Base-by-base conservation (phyloP, 805 yeast genomes). In the Kazachstania martiniae region DNA sequence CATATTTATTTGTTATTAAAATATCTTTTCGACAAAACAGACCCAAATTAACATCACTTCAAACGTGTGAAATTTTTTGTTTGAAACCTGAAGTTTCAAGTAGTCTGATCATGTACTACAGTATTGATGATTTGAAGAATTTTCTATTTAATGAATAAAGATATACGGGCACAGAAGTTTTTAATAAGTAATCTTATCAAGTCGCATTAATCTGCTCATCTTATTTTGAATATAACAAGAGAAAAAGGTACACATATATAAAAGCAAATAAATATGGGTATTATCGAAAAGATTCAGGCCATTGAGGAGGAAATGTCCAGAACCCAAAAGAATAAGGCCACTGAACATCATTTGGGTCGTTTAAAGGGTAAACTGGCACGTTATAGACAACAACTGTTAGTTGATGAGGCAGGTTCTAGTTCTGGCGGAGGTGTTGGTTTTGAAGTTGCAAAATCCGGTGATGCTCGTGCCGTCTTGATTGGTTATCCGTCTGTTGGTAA, bases 401-500 rank as follows among this genome's bases (percentile, higher is more conserved):
- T 87, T 43, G 97, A 96, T 5, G 78, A 83, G 27, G 79, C 89
- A 0, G 65, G 76, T 1, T 62, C 74, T 0, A 68, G 75, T 17
- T 71, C 78, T 3, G 24, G 33, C 12, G 85, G 85, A 8, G 94
- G 94, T 2, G 78, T 76, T 35, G 94, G 94, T 1, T 89, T 89
- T 55, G 98, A 91, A 59, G 96, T 89, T 2, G 75, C 85, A 27
- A 89, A 91, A 57, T 79, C 91, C 28, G 97, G 97, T 25, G 96
- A 89, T 66, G 96, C 97, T 0, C 70, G 98, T 45, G 94, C 85
- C 2, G 93, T 93, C 13, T 65, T 89, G 34, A 87, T 91, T 58
- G 98, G 98, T 19, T 89, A 87, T 56, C 98, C 98, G 12, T 87
- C 96, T 1, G 98, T 91, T 16, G 98, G 98, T 55, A 89, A 89